Evolutionary conservation across 345 rosid genomes (phyloP).

Genomic region (Triadica sebifera): DNA sequence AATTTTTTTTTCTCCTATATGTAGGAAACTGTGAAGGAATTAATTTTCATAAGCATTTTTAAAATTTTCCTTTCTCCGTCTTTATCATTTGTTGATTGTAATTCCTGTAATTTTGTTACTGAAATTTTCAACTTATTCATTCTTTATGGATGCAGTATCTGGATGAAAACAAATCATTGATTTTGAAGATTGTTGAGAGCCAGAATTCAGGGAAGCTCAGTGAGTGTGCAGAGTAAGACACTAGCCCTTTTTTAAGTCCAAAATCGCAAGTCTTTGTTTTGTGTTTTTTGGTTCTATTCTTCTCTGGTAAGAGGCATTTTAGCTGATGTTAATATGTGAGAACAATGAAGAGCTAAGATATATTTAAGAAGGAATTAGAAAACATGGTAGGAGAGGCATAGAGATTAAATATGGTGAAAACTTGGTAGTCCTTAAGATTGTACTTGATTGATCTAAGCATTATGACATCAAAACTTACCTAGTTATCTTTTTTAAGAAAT

Average conservation of each 20-base stretch:
- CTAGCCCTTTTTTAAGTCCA: background rate
- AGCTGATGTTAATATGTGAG: background rate
- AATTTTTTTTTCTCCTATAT: too few relatives aligned
- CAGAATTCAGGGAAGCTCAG: conserved; percentile 90
- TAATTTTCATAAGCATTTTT: background rate
- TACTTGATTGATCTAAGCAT: too few relatives aligned
- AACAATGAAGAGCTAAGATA: background rate
- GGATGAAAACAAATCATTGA: conserved; percentile 99
- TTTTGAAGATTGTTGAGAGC: conserved; percentile 98
- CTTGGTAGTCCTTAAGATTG: too few relatives aligned
- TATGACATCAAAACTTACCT: too few relatives aligned
- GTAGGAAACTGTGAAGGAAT: too few relatives aligned
- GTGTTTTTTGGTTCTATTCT: too few relatives aligned
- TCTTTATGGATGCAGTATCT: conserved; percentile 64
- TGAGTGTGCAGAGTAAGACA: conserved; percentile 95
- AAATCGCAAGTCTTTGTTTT: background rate
- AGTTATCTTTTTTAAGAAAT: too few relatives aligned
- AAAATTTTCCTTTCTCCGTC: too few relatives aligned
- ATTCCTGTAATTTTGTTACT: background rate
- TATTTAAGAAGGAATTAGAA: background rate
- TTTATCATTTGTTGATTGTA: too few relatives aligned
- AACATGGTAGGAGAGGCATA: background rate
- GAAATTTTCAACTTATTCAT: background rate
- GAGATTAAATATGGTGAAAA: background rate
- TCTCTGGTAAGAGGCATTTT: background rate